These are phyloP conservation scores for Debaryomyces maramus DNA, from an alignment of 805 yeast species.

Conservation along the genomic window DNA sequence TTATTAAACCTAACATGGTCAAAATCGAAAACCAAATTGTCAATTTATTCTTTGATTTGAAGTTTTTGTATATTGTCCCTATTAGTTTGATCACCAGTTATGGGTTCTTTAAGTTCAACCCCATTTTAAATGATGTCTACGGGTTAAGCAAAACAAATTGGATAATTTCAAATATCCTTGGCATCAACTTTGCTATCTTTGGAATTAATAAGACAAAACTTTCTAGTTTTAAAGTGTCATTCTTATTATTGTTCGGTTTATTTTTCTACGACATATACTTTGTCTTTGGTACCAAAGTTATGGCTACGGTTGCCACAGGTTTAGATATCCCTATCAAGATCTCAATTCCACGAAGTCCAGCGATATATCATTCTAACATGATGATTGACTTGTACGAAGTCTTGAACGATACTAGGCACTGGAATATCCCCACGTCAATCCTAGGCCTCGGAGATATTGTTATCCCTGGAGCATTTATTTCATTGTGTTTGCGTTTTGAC, in stretches of 20 bases:
- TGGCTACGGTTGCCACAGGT: conserved; percentile 60
- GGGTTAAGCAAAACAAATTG: conserved; percentile 12
- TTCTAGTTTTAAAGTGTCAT: conserved; percentile 47
- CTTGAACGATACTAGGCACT: conserved; percentile 1
- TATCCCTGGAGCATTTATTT: conserved; percentile 55
- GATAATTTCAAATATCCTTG: conserved; percentile 38
- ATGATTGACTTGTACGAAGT: background rate
- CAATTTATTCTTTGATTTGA: conserved; percentile 22
- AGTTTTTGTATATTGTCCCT: conserved; percentile 16
- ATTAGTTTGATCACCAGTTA: conserved; percentile 7
- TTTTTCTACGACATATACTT: conserved; percentile 66
- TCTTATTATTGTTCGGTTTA: conserved; percentile 46
- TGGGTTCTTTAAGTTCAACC: conserved; percentile 8
- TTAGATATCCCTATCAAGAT: conserved; percentile 57
- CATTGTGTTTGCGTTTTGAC: conserved; percentile 58
- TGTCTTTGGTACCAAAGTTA: conserved; percentile 61
- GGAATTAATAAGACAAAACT: conserved; percentile 41
- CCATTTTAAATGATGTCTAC: conserved; percentile 9
- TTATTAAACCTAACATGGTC: conserved; percentile 23
- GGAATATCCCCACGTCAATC: conserved; percentile 28
- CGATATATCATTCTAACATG: background rate
- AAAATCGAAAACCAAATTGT: conserved; percentile 21
- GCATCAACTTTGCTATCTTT: conserved; percentile 43
- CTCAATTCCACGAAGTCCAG: conserved; percentile 36
- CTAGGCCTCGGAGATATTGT: conserved; percentile 70